phyloP scores from a whole-genome alignment of 2,329 filamentous ascomycete genomes.

The Pyrenochaeta sp. region DNA sequence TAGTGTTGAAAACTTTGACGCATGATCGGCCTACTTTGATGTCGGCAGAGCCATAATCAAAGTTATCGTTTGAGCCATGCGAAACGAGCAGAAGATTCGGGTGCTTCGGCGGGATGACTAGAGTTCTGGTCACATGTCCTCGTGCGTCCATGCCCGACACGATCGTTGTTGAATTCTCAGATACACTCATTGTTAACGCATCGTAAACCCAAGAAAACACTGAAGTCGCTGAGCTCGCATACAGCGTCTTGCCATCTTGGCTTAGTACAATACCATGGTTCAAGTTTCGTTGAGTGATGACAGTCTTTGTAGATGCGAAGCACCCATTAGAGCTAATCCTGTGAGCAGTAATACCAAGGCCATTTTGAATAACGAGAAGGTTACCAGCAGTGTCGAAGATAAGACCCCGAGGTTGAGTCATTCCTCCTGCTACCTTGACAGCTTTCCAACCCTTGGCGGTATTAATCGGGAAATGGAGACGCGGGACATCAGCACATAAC shows the following conservation, averaged over 20 bases:
- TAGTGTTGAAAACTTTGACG: conserved; percentile 67
- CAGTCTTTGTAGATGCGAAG: conserved; percentile 24
- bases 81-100: conserved; percentile 67
- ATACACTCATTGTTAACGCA: conserved; percentile 32
- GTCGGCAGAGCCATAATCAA: conserved; percentile 63
- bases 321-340: conserved; percentile 49
- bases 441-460: conserved; percentile 40
- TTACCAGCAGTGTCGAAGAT: conserved; percentile 52
- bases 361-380: conserved; percentile 52
- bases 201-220: conserved; percentile 41
- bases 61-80: conserved; percentile 69
- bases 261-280: conserved; percentile 42
- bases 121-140: conserved; percentile 39
- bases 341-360: conserved; percentile 50
- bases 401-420: conserved; percentile 52
- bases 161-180: conserved; percentile 35
- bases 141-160: conserved; percentile 37
- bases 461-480: conserved; percentile 23
- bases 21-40: conserved; percentile 66
- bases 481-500: conserved; percentile 27
- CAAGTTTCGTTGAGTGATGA: conserved; percentile 35
- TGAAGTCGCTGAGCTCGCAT: conserved; percentile 38
- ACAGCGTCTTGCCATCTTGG: conserved; percentile 40
- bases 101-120: conserved; percentile 33
- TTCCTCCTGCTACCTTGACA: conserved; percentile 50